These are phyloP conservation scores for Cornus kousa DNA, from an alignment of 148 eudicot genomes.

Conservation along the genomic window DNA sequence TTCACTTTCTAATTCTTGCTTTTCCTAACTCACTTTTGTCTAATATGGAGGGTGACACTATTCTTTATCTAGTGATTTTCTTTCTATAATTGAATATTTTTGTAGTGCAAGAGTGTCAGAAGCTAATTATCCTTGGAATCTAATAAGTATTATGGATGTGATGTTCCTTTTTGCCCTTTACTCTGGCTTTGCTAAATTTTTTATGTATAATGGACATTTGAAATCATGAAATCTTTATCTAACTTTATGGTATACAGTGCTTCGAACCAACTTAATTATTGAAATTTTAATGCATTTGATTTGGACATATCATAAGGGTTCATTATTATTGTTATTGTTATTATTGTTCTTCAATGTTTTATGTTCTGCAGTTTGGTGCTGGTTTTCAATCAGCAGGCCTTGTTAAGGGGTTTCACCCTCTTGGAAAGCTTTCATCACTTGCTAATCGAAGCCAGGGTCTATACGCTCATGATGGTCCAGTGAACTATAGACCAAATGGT, in stretches of 20 bases:
- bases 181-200: background rate
- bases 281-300: background rate
- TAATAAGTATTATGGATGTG: background rate
- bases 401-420: conserved; percentile 39
- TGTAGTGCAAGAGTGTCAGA: background rate
- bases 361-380: conserved; percentile 53
- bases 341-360: background rate
- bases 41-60: background rate
- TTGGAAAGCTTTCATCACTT: conserved; percentile 41
- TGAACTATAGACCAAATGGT: conserved; percentile 45
- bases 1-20: background rate
- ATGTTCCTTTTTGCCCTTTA: background rate
- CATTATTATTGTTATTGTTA: background rate
- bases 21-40: background rate
- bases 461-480: conserved; percentile 36
- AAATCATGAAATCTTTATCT: background rate
- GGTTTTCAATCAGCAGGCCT: conserved; percentile 42
- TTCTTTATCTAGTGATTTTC: background rate
- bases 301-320: background rate
- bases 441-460: conserved; percentile 46
- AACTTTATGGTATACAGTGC: background rate
- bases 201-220: background rate
- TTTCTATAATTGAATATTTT: background rate
- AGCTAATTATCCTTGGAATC: background rate
- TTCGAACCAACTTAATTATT: background rate